Evolutionary conservation across 2,329 filamentous ascomycete genomes (phyloP).

Genomic region (Geosmithia morbida): DNA sequence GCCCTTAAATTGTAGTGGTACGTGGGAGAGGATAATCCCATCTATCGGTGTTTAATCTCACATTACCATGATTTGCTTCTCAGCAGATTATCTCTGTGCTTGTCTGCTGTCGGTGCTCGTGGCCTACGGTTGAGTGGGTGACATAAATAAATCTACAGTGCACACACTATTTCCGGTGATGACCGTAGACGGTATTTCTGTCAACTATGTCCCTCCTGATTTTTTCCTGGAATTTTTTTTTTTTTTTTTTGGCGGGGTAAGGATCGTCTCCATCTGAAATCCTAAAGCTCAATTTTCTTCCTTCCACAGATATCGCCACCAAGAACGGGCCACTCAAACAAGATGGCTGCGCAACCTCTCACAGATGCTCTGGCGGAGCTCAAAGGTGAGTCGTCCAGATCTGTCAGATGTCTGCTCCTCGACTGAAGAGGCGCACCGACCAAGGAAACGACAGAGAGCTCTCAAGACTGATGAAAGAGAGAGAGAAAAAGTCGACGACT

Average conservation of each 20-base stretch:
- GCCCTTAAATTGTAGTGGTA: too few relatives aligned
- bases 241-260: neutral
- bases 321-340: conserved; percentile 6
- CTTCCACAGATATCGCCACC: neutral
- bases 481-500: conserved; percentile 22
- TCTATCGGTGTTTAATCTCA: too few relatives aligned
- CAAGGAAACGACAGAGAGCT: too few relatives aligned
- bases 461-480: neutral
- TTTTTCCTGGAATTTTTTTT: neutral
- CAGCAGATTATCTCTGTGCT: too few relatives aligned
- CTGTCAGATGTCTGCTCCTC: too few relatives aligned
- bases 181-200: neutral
- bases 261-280: conserved; percentile 1
- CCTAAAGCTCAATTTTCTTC: conserved; percentile 2
- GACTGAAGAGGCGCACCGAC: too few relatives aligned
- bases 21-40: too few relatives aligned
- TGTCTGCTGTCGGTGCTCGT: too few relatives aligned
- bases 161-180: neutral
- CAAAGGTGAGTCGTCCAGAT: conserved; percentile 22
- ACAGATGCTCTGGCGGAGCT: conserved; percentile 28
- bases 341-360: conserved; percentile 27
- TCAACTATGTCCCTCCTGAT: neutral
- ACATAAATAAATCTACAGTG: neutral
- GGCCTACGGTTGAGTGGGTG: neutral
- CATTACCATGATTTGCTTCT: too few relatives aligned